Conservation (phyloP, 2,329 filamentous ascomycete genomes). For the Cylindrodendrum hubeiense region DNA sequence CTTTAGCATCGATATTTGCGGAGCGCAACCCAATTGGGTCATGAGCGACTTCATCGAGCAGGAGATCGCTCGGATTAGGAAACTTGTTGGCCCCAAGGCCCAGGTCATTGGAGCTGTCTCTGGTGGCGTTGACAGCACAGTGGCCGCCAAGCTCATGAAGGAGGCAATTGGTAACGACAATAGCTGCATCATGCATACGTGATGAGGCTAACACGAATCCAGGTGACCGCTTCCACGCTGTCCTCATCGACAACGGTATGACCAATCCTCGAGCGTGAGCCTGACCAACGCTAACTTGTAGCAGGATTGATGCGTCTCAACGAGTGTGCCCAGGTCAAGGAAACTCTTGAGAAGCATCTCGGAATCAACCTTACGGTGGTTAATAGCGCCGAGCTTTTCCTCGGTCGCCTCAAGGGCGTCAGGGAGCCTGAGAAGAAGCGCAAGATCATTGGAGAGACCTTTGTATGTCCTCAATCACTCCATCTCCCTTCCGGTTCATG, state of each 20-base stretch:
- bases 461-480: conserved; percentile 42
- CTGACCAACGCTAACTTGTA: conserved; percentile 17
- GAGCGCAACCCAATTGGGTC: conserved; percentile 81
- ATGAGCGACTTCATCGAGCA: conserved; percentile 87
- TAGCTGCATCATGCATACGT: too few relatives aligned
- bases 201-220: too few relatives aligned
- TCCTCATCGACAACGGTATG: conserved; percentile 84
- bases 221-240: too few relatives aligned
- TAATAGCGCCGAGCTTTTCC: conserved; percentile 82
- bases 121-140: conserved; percentile 15
- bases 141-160: too few relatives aligned
- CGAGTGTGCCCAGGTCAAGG: conserved; percentile 85
- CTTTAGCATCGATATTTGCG: conserved; percentile 87
- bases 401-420: conserved; percentile 81
- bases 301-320: conserved; percentile 79
- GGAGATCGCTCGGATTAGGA: conserved; percentile 84
- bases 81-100: conserved; percentile 82
- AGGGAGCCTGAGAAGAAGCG: conserved; percentile 87
- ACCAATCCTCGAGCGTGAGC: conserved; percentile 17
- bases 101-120: conserved; percentile 63
- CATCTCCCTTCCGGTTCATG: not conserved
- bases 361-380: conserved; percentile 93
- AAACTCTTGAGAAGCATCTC: conserved; percentile 81
- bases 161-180: too few relatives aligned
- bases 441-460: conserved; percentile 85